Base-by-base conservation (phyloP, 2,329 filamentous ascomycete genomes). In the Penicillium sp. region DNA sequence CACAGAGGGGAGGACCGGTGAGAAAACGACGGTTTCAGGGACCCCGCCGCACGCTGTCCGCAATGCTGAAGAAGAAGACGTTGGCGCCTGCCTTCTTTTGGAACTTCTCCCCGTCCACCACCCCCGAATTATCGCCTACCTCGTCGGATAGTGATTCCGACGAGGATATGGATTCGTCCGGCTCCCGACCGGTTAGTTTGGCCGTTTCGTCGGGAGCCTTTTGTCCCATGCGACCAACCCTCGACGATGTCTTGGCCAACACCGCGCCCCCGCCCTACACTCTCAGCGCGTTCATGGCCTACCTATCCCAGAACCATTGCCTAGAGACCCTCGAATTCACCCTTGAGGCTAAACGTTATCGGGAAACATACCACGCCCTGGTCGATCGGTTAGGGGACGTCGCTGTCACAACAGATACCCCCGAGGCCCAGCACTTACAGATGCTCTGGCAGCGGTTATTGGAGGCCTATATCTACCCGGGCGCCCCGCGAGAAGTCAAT, bases 281-380 rank as follows among this genome's bases (percentile, higher is more conserved):
- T 0, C 81, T 97, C 9, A 88, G 87, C 59, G 93, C 93, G 31
- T 98, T 98, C 76, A 98, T 95, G 86, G 93, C 93, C 55, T 98
- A 96, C 70, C 83, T 98, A 4, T 97, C 93, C 1, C 93, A 96
- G 71, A 98, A 98, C 69, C 93, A 98, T 76, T 99, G 95, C 72
- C 81, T 98, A 63, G 95, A 99, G 76, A 97, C 93, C 1, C 81
- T 99, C 39, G 95, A 98, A 72, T 99, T 99, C 75, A 96, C 93
- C 42, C 89, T 97, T 82, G 95, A 97, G 73, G 90, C 93, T 23
- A 90, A 92, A 57, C 85, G 92, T 59, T 99, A 98, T 72, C 84
- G 86, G 52, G 85, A 88, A 67, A 83, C 86, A 67, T 89, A 87
- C 72, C 77, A 82, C 53, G 80, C 84, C 56, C 80, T 85, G 68